These are phyloP conservation scores for Yamadazyma spencermartinsiae DNA, from an alignment of 1,139 yeast species.

Conservation along the genomic window DNA sequence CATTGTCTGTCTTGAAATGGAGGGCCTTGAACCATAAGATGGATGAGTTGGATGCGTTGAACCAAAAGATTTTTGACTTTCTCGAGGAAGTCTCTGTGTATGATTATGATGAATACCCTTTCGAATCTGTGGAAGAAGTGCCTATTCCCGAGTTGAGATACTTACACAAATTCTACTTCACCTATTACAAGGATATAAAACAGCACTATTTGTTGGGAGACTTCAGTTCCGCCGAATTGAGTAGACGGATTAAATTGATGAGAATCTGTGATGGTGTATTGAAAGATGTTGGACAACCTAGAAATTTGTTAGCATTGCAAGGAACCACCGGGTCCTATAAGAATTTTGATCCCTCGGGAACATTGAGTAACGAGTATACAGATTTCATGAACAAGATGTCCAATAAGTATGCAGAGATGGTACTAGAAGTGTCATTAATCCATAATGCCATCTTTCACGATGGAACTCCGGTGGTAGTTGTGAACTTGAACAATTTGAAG, in stretches of 20 bases:
- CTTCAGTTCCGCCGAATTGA: constrained; percentile 10
- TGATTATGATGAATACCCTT: constrained; percentile 27
- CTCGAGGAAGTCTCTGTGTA: constrained; percentile 30
- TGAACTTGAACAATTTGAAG: constrained; percentile 48
- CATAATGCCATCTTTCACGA: constrained; percentile 68
- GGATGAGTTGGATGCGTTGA: constrained; percentile 46
- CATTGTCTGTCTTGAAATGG: constrained; percentile 60
- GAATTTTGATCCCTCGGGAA: constrained; percentile 41
- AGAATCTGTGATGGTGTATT: constrained; percentile 30
- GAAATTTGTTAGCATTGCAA: constrained; percentile 48
- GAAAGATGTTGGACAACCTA: constrained; percentile 40
- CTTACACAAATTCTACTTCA: constrained; percentile 66
- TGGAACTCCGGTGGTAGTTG: constrained; percentile 68
- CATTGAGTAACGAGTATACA: constrained; percentile 46
- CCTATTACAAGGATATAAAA: constrained; percentile 58
- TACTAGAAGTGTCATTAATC: constrained; percentile 47
- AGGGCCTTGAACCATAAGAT: constrained; percentile 47
- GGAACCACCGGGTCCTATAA: constrained; percentile 28
- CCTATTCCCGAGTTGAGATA: constrained; percentile 53
- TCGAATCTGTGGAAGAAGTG: constrained; percentile 21
- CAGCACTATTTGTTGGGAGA: constrained; percentile 28
- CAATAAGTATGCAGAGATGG: constrained; percentile 49
- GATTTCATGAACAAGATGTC: constrained; percentile 78
- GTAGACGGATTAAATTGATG: constrained; percentile 23
- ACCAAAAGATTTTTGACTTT: constrained; percentile 47